phyloP scores from a whole-genome alignment of 2,329 filamentous ascomycete genomes.

The Tolypocladium album region DNA sequence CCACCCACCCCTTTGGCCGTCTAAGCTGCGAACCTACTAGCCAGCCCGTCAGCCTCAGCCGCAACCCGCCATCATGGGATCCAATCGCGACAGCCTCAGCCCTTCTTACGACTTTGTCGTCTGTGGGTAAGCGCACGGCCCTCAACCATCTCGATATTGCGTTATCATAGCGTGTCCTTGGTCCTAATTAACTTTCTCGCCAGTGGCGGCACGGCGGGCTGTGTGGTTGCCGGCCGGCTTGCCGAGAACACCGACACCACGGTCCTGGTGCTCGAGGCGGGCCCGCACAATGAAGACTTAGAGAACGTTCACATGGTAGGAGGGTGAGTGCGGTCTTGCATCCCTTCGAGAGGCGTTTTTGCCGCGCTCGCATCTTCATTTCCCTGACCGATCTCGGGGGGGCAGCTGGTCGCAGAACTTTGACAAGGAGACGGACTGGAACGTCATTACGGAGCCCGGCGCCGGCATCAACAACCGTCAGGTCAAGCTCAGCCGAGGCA shows the following conservation, averaged over 20 bases:
- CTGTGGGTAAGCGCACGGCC: constrained; percentile 17
- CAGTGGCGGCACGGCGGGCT: constrained; percentile 24
- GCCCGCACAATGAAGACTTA: constrained; percentile 26
- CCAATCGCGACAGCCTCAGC: background rate
- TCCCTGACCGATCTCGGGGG: too few relatives aligned
- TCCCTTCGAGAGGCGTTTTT: background rate
- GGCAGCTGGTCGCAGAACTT: constrained; percentile 32
- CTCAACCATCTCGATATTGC: background rate
- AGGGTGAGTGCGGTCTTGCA: constrained; percentile 20
- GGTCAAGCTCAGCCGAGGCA: constrained; percentile 36
- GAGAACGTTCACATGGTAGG: constrained; percentile 41
- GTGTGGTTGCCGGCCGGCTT: constrained; percentile 24
- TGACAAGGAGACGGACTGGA: constrained; percentile 40
- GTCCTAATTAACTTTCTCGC: background rate
- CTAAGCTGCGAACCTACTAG: background rate
- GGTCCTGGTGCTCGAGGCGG: constrained; percentile 26
- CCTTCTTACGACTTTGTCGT: constrained; percentile 21
- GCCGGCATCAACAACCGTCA: constrained; percentile 27
- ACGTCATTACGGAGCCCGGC: constrained; percentile 30
- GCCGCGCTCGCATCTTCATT: background rate
- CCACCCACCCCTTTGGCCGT: background rate
- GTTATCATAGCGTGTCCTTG: background rate
- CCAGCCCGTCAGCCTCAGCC: background rate
- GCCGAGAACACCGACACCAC: constrained; percentile 19
- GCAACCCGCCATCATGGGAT: background rate